phyloP scores from a whole-genome alignment of 1,139 yeast genomes.

The Yarrowia galli region DNA sequence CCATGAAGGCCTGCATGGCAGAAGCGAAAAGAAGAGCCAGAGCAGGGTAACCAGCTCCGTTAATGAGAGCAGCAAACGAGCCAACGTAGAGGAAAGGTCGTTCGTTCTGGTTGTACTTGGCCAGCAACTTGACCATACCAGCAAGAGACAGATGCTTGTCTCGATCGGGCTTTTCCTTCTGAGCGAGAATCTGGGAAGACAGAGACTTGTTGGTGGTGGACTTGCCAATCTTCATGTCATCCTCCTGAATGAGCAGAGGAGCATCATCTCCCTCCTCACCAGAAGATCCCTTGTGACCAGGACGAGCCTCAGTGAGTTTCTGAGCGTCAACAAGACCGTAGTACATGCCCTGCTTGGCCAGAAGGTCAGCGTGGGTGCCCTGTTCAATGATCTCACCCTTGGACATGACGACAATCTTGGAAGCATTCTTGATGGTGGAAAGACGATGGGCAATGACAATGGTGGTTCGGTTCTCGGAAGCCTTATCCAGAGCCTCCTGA shows the following conservation, averaged over 20 bases:
- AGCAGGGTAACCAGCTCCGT: slow-evolving; percentile 55
- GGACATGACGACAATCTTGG: slow-evolving; percentile 55
- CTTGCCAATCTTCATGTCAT: slow-evolving; percentile 36
- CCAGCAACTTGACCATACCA: slow-evolving; percentile 43
- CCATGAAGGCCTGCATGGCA: slow-evolving; percentile 52
- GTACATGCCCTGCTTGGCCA: slow-evolving; percentile 50
- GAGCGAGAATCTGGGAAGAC: slow-evolving; percentile 26
- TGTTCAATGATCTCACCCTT: slow-evolving; percentile 54
- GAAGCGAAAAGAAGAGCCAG: slow-evolving; percentile 53
- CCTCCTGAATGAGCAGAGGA: slow-evolving; percentile 38
- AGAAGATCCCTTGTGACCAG: slow-evolving; percentile 17
- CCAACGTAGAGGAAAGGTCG: slow-evolving; percentile 49
- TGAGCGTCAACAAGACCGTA: slow-evolving; percentile 52
- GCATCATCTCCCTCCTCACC: slow-evolving; percentile 36
- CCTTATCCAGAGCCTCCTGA: slow-evolving; percentile 61
- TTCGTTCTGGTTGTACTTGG: slow-evolving; percentile 47
- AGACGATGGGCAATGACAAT: slow-evolving; percentile 81
- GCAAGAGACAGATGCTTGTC: slow-evolving; percentile 27
- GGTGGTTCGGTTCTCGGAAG: slow-evolving; percentile 72
- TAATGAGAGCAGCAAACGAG: slow-evolving; percentile 47
- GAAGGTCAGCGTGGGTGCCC: slow-evolving; percentile 54
- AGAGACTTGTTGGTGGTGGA: slow-evolving; percentile 38
- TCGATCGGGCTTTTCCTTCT: slow-evolving; percentile 18
- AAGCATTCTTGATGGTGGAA: slow-evolving; percentile 68
- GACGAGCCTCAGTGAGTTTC: slow-evolving; percentile 41